These are phyloP conservation scores for Hansenula sp. DNA, from an alignment of 1,139 yeast species.

Conservation along the genomic window DNA sequence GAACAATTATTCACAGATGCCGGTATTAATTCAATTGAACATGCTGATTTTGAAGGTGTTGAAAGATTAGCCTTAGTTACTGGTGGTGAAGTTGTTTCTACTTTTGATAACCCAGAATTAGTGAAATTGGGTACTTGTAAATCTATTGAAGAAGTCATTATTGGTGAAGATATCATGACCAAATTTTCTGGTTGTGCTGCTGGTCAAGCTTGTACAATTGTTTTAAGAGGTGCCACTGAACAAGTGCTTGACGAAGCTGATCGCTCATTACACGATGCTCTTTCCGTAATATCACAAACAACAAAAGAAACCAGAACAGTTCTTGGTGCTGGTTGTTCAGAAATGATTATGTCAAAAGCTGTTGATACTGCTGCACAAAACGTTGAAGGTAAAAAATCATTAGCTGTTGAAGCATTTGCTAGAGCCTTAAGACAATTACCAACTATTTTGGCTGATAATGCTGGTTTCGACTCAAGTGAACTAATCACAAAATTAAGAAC, in stretches of 20 bases:
- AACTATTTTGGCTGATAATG: constrained; percentile 92
- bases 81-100: constrained; percentile 97
- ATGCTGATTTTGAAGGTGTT: constrained; percentile 97
- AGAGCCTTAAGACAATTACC: constrained; percentile 93
- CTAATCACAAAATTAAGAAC: constrained; percentile 87
- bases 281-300: constrained; percentile 92
- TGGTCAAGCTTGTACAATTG: constrained; percentile 96
- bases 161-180: constrained; percentile 82
- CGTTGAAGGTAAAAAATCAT: constrained; percentile 87
- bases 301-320: constrained; percentile 93
- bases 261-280: constrained; percentile 94
- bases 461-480: constrained; percentile 94
- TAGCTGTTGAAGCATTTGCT: constrained; percentile 94
- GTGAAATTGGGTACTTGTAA: constrained; percentile 90
- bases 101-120: constrained; percentile 87
- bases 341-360: constrained; percentile 97
- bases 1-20: constrained; percentile 90
- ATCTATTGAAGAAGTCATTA: constrained; percentile 80
- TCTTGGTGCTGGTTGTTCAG: constrained; percentile 97
- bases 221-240: constrained; percentile 94
- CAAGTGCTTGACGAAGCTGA: constrained; percentile 96
- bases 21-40: constrained; percentile 88
- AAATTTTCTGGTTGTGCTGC: constrained; percentile 93
- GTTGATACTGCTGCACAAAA: constrained; percentile 94
- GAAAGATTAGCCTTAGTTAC: constrained; percentile 95